Conservation (phyloP, 495 filamentous ascomycete species). For the Hyaloscypha finlandica region DNA sequence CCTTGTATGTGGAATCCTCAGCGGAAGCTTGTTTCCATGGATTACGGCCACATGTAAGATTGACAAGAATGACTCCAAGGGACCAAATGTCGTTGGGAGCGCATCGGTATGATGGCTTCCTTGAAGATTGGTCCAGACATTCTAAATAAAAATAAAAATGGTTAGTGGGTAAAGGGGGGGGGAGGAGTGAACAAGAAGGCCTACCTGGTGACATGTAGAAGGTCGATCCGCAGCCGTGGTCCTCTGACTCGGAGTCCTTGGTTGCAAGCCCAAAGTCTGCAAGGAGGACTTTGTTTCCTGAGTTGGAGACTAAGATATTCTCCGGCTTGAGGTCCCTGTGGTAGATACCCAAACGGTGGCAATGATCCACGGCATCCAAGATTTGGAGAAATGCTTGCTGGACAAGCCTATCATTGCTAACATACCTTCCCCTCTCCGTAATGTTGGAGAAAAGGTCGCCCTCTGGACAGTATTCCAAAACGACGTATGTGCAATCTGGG, state of each 20-base stretch:
- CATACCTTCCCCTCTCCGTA: conserved; percentile 89
- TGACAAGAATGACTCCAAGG: conserved; percentile 94
- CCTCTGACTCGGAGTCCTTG: conserved; percentile 76
- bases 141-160: conserved; percentile 54
- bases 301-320: conserved; percentile 91
- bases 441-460: conserved; percentile 97
- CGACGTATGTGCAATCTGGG: conserved; percentile 91
- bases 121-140: conserved; percentile 85
- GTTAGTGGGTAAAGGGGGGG: conserved; percentile 29
- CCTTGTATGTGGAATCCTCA: conserved; percentile 94
- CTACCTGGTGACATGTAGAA: conserved; percentile 99
- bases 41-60: conserved; percentile 96
- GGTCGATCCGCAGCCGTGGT: conserved; percentile 97
- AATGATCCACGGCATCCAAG: conserved; percentile 94
- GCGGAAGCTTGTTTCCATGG: conserved; percentile 95
- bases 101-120: conserved; percentile 83
- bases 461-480: conserved; percentile 96
- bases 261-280: conserved; percentile 98
- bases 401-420: conserved; percentile 88
- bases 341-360: conserved; percentile 92
- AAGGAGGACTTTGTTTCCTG: conserved; percentile 86
- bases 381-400: conserved; percentile 91
- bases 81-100: conserved; percentile 98
- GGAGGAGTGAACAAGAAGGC: conserved; percentile 32
- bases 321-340: conserved; percentile 98